phyloP scores from a whole-genome alignment of 208 protist species.

The Leishmania major region DNA sequence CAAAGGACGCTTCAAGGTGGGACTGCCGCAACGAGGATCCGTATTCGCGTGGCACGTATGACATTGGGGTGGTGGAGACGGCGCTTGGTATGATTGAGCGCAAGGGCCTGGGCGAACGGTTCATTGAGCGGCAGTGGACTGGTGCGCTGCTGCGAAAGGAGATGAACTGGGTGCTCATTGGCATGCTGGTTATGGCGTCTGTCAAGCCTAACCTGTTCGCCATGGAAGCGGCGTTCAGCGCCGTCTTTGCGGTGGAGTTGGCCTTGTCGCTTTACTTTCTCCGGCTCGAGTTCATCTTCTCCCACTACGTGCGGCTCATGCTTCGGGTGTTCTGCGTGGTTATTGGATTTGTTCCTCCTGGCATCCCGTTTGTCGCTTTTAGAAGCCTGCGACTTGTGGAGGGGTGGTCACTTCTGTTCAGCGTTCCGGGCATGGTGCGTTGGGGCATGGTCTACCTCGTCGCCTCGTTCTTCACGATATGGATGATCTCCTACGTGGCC shows the following conservation, averaged over 20 bases:
- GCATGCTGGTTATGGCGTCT: conserved; percentile 59
- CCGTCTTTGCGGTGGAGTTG: conserved; percentile 59
- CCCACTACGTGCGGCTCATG: conserved; percentile 54
- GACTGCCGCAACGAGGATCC: conserved; percentile 87
- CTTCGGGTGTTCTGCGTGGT: conserved; percentile 66
- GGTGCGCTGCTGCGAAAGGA: conserved; percentile 54
- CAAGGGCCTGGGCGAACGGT: conserved; percentile 38
- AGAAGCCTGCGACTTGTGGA: conserved; percentile 68
- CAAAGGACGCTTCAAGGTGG: conserved; percentile 43
- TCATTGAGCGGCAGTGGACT: conserved; percentile 74
- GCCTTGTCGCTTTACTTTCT: conserved; percentile 64
- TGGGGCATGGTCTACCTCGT: conserved; percentile 65
- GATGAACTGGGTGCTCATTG: conserved; percentile 56
- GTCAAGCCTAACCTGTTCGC: conserved; percentile 60
- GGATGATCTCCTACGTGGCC: conserved; percentile 79
- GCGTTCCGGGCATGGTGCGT: conserved; percentile 64
- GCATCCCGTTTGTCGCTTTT: conserved; percentile 62
- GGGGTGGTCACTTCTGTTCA: conserved; percentile 74
- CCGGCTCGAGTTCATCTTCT: conserved; percentile 64
- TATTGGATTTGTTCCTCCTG: conserved; percentile 63
- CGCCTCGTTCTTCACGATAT: conserved; percentile 57
- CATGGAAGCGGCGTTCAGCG: conserved; percentile 70
- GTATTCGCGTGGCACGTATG: conserved; percentile 52
- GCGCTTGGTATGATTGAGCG: conserved; percentile 70
- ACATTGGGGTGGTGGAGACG: conserved; percentile 70